A percentile compares a stretch with the other conserved stretches of the same genome.
Evolutionary conservation across 441 rosid species (phyloP).

Genomic region (Pelargonium citronellum): DNA sequence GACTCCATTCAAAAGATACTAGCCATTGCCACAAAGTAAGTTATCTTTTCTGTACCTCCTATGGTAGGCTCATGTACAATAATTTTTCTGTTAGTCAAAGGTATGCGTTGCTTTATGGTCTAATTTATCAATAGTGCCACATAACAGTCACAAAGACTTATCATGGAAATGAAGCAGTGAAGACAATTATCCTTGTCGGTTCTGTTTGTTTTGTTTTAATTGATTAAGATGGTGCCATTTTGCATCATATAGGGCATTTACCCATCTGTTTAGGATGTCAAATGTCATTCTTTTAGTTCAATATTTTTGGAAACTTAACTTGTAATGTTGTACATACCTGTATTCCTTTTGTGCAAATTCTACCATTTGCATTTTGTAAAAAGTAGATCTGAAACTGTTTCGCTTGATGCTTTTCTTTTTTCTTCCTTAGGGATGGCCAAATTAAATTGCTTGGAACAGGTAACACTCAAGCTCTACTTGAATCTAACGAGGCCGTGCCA

Average conservation of each 20-base stretch:
- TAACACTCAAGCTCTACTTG: conserved; percentile 61
- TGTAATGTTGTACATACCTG: background rate
- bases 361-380: background rate
- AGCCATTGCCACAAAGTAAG: conserved; percentile 71
- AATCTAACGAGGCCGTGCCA: conserved; percentile 50
- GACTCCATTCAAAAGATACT: conserved; percentile 63
- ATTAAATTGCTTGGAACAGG: conserved; percentile 73
- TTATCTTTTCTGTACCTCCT: background rate
- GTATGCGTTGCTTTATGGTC: background rate
- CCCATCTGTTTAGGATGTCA: background rate
- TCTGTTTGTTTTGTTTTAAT: conserved; percentile 5
- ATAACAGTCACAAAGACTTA: background rate
- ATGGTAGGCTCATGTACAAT: background rate
- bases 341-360: conserved; percentile 1
- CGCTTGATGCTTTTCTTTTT: background rate
- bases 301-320: background rate
- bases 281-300: background rate
- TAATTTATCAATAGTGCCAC: background rate
- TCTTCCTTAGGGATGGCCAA: conserved; percentile 62
- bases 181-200: background rate
- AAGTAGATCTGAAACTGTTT: background rate
- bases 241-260: background rate
- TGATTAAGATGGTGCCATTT: background rate
- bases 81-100: background rate
- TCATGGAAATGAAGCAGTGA: conserved; percentile 1